Base-by-base conservation (phyloP, 169 alveolate genomes). In the Plasmodium coatneyi region DNA sequence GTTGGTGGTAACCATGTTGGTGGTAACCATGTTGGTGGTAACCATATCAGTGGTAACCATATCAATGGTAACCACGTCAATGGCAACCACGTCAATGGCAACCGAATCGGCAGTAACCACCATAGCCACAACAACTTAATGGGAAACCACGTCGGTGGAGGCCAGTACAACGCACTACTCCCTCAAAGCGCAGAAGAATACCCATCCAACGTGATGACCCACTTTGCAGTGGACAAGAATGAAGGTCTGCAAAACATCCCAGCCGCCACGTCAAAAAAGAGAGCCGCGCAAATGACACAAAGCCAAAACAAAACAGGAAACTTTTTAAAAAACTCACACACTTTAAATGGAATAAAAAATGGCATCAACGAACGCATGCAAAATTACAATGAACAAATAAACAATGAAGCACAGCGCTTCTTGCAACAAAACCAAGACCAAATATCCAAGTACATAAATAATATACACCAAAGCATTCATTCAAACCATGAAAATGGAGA, bases 371-470 rank as follows among this genome's bases (percentile, higher is more conserved):
- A 87, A 7, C 76, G 71, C 22, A 78, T 78, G 25, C 30, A 49
- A 9, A 70, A 66, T 87, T 72, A 78, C 32, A 78, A 74, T 54
- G 80, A 78, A 5, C 78, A 36, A 19, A 7, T 79, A 78, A 76
- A 87, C 78, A 80, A 36, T 30, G 89, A 79, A 34, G 14, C 89
- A 78, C 93, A 87, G n/a, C 39, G 71, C 22, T 87, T 66, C 71
- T 1, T 78, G 46, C 86, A 87, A 56, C 93, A 76, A 60, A 87
- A 87, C 34, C 93, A 87, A 36, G 86, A 79, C 19, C 56, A 84
- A 74, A 46, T 72, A n/a, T 78, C 89, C 16, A 78, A 76, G 46
- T 87, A 87, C 71, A 36, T 80, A 87, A 60, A 19, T 39, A 87
- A 87, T 41, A 25, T 56, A 32, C 80, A 79, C 25, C 82, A 54